phyloP scores from a whole-genome alignment of 176 grass and related monocot species.

The Rhipidocladum racemiflorum region DNA sequence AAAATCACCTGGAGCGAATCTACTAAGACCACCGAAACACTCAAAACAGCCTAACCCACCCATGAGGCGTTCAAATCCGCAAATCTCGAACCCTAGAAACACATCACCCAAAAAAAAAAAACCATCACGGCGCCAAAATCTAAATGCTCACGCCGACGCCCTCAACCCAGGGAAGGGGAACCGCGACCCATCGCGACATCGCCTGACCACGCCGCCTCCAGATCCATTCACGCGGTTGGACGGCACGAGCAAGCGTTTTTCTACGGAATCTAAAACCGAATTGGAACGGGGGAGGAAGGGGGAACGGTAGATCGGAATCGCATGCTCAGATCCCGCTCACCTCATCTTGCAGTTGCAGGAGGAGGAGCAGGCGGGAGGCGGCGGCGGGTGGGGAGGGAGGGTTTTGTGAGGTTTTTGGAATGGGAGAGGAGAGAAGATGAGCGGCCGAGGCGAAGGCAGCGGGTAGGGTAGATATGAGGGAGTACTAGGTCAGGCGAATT shows the following conservation, averaged over 20 bases:
- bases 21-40: background rate
- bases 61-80: background rate
- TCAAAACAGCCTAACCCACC: background rate
- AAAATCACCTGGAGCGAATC: background rate
- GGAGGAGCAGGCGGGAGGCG: background rate
- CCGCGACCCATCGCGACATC: background rate
- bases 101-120: background rate
- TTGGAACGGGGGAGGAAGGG: background rate
- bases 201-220: background rate
- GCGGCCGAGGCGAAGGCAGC: background rate
- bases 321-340: background rate
- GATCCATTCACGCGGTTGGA: slow-evolving; percentile 14
- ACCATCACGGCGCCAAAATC: background rate
- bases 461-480: background rate
- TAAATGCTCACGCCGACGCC: background rate
- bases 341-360: slow-evolving; percentile 30
- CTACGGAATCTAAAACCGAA: background rate
- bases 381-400: slow-evolving; percentile 20
- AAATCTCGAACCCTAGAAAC: slow-evolving; percentile 22
- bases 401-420: slow-evolving; percentile 46
- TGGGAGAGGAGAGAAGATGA: background rate
- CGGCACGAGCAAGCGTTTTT: background rate
- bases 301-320: background rate
- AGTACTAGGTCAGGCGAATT: background rate
- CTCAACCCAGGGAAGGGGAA: background rate